These are phyloP conservation scores for Populus ilicifolia DNA, from an alignment of 345 rosid genomes.

Conservation along the genomic window DNA sequence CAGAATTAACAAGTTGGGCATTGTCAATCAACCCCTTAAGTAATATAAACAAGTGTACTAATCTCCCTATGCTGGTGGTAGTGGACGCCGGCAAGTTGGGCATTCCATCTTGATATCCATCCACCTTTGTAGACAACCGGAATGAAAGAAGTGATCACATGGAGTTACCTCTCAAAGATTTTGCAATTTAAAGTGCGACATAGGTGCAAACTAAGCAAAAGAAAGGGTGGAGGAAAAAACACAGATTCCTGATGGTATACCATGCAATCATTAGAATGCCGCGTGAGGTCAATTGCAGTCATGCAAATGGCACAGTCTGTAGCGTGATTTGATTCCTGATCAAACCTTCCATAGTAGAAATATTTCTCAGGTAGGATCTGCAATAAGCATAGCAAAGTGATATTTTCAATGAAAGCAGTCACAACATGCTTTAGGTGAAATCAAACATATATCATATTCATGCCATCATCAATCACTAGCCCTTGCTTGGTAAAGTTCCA, in stretches of 20 bases:
- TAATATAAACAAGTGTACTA: slow-evolving; percentile 25
- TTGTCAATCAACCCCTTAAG: slow-evolving; percentile 31
- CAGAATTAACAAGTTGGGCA: slow-evolving; percentile 18
- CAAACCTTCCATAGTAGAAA: slow-evolving; percentile 71
- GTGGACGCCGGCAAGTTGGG: slow-evolving; percentile 91
- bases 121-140: slow-evolving; percentile 95
- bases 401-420: neutral
- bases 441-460: neutral
- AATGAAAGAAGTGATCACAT: slow-evolving; percentile 91
- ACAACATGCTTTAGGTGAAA: neutral
- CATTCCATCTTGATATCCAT: slow-evolving; percentile 99
- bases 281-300: slow-evolving; percentile 72
- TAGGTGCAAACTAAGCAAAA: neutral
- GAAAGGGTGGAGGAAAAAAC: neutral
- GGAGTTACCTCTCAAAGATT: slow-evolving; percentile 71
- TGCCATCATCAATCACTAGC: neutral
- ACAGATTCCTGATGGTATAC: slow-evolving; percentile 29
- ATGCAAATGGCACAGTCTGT: slow-evolving; percentile 95
- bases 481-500: too few species aligned
- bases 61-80: slow-evolving; percentile 69
- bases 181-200: neutral
- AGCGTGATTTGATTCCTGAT: slow-evolving; percentile 43
- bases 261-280: slow-evolving; percentile 72
- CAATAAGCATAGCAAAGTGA: slow-evolving; percentile 9
- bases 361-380: slow-evolving; percentile 96